Percentiles rank a stretch among this genome's conserved stretches.
phyloP scores from a whole-genome alignment of 208 protist species.

The Crithidia bombi region DNA sequence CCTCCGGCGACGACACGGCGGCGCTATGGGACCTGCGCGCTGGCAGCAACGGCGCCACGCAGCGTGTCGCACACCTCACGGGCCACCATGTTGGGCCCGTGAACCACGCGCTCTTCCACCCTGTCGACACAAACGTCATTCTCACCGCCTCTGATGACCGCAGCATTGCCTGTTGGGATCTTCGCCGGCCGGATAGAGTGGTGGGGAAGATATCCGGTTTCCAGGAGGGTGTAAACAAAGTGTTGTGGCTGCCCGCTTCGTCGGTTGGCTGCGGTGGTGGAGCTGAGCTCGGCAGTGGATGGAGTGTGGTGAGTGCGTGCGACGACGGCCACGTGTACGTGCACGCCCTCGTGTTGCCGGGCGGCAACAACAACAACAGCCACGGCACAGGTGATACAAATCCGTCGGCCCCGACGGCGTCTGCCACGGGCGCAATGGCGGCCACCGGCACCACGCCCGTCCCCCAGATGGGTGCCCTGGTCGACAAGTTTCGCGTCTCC shows the following conservation, averaged over 20 bases:
- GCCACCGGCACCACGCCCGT: background rate
- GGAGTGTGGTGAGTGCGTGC: constrained; percentile 70
- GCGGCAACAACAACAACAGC: background rate
- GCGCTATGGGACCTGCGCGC: constrained; percentile 74
- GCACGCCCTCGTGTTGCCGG: constrained; percentile 41
- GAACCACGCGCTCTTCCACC: constrained; percentile 77
- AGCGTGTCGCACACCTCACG: constrained; percentile 29
- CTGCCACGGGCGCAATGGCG: background rate
- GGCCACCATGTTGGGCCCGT: constrained; percentile 68
- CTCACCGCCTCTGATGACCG: constrained; percentile 82
- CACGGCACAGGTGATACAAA: background rate
- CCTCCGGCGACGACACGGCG: constrained; percentile 82
- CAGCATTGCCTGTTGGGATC: constrained; percentile 75
- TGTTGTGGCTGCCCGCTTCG: constrained; percentile 51
- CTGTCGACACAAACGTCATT: constrained; percentile 39
- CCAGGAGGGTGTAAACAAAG: constrained; percentile 82
- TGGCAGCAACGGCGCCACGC: constrained; percentile 17
- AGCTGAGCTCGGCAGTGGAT: constrained; percentile 1
- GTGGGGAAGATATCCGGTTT: constrained; percentile 66
- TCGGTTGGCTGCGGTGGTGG: constrained; percentile 17
- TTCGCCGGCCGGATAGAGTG: constrained; percentile 44
- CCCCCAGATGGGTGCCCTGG: constrained; percentile 40
- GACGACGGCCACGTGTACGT: constrained; percentile 88
- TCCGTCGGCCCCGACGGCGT: too few species aligned
- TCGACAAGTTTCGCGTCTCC: constrained; percentile 76